Percentiles rank a stretch among this genome's conserved stretches.
phyloP scores from a whole-genome alignment of 306 rosid species.

The Ochetophila trinervis region DNA sequence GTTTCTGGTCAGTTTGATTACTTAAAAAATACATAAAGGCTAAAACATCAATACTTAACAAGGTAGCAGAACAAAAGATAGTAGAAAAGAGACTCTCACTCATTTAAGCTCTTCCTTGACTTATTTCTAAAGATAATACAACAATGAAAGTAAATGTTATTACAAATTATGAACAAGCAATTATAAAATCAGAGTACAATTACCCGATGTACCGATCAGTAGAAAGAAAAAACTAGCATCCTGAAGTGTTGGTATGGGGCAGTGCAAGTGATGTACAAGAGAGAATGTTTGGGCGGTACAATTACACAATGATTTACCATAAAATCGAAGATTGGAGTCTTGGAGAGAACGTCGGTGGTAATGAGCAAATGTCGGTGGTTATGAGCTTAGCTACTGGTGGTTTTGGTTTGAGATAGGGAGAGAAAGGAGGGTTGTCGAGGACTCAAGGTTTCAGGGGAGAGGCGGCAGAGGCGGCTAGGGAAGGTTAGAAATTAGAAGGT shows the following conservation, averaged over 20 bases:
- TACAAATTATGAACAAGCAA: background rate
- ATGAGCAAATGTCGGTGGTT: no score
- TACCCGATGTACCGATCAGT: slow-evolving; percentile 50
- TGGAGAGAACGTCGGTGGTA: no score
- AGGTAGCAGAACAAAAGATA: slow-evolving; percentile 60
- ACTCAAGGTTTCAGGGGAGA: no score
- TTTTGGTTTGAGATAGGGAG: no score
- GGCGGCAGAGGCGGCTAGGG: no score
- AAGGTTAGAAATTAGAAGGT: no score
- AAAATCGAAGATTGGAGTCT: no score
- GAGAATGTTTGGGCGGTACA: no score
- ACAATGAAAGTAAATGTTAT: slow-evolving; percentile 8
- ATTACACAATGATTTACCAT: no score
- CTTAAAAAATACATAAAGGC: background rate
- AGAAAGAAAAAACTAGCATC: slow-evolving; percentile 79
- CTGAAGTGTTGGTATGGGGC: slow-evolving; percentile 78
- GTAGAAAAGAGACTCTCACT: slow-evolving; percentile 67
- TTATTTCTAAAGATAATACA: slow-evolving; percentile 57
- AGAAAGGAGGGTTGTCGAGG: no score
- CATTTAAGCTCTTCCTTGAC: slow-evolving; percentile 60
- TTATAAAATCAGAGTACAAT: background rate
- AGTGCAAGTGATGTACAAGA: slow-evolving; percentile 83
- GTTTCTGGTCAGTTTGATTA: no score
- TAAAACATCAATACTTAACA: slow-evolving; percentile 51
- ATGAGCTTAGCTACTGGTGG: no score